These are phyloP conservation scores for Styphnolobium japonicum DNA, from an alignment of 306 rosid genomes.

Conservation along the genomic window DNA sequence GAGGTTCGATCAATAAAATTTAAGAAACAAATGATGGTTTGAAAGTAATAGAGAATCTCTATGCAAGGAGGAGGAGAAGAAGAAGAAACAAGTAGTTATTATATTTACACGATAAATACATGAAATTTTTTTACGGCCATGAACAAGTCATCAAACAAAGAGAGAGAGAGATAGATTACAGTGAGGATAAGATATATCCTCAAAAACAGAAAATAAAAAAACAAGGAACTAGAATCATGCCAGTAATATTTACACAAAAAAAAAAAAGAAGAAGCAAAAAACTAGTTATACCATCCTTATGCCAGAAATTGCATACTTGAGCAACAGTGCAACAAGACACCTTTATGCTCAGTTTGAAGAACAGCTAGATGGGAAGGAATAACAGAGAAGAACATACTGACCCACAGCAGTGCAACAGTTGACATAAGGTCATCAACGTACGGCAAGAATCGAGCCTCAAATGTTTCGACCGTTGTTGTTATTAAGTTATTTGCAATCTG, in stretches of 20 bases:
- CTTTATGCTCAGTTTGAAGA: neutral
- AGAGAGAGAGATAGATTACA: no score
- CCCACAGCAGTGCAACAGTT: constrained; percentile 9
- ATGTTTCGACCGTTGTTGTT: neutral
- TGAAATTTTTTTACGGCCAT: no score
- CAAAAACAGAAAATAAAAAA: neutral
- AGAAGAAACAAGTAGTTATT: no score
- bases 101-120: no score
- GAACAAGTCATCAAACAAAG: no score
- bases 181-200: no score
- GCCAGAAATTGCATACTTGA: neutral
- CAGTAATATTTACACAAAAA: neutral
- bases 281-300: neutral
- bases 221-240: neutral
- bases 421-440: neutral
- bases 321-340: neutral
- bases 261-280: no score
- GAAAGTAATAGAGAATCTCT: no score
- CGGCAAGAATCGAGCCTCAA: neutral
- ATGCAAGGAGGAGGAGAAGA: no score
- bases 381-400: constrained; percentile 1
- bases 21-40: no score
- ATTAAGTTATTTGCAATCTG: constrained; percentile 7
- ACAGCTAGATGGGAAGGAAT: neutral
- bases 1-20: no score